These are phyloP conservation scores for Tricholoma flavovirens DNA, from an alignment of 768 basidiomycete species.

Conservation along the genomic window DNA sequence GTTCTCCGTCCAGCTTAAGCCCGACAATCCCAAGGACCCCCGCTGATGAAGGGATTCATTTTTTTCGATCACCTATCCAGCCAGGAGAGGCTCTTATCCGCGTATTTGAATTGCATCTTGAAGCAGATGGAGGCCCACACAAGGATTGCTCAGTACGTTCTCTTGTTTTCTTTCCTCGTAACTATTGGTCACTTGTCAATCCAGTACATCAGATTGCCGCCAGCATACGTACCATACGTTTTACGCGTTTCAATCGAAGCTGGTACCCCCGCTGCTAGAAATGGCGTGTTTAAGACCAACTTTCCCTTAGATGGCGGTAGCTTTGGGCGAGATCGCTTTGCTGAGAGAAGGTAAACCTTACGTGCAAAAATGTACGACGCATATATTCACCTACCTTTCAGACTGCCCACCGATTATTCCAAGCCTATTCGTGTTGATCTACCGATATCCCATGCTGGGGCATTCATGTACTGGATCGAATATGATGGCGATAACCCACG, in stretches of 20 bases:
- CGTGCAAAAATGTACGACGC: conserved; percentile 5
- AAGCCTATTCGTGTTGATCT: conserved; percentile 93
- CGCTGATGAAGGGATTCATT: conserved; percentile 88
- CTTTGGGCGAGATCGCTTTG: conserved; percentile 72
- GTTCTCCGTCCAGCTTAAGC: conserved; percentile 20
- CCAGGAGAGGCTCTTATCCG: conserved; percentile 60
- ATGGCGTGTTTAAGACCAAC: conserved; percentile 93
- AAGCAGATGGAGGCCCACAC: conserved; percentile 86
- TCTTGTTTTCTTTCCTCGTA: neutral
- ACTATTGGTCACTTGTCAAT: conserved; percentile 1
- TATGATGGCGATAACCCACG: conserved; percentile 62
- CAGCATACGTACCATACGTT: conserved; percentile 83
- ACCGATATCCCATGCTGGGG: conserved; percentile 94
- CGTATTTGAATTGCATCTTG: conserved; percentile 84
- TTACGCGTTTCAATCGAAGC: conserved; percentile 88
- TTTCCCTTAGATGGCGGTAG: conserved; percentile 91
- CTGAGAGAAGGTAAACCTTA: conserved; percentile 58
- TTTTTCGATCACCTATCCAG: conserved; percentile 58
- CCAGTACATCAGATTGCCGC: conserved; percentile 94
- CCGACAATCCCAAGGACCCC: conserved; percentile 76
- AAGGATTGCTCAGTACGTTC: conserved; percentile 74
- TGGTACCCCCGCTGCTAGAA: conserved; percentile 84
- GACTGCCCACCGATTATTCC: conserved; percentile 80
- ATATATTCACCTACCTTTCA: conserved; percentile 27
- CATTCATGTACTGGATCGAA: conserved; percentile 93